Base-by-base conservation (phyloP, 73 alveolate species). In the Paramecium caudatum region DNA sequence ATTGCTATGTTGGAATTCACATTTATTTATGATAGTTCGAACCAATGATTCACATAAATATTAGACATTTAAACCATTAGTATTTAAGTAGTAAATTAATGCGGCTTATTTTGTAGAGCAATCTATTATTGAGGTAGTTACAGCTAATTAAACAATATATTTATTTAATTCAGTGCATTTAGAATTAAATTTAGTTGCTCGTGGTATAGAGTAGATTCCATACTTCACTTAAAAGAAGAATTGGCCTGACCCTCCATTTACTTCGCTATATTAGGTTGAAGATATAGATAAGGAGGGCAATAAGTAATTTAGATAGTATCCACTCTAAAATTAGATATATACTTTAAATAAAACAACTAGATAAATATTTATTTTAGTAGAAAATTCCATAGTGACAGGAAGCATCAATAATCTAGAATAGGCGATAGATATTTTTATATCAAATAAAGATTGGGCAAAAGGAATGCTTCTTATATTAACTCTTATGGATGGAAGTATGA, bases 391-490 rank as follows among this genome's bases (percentile, higher is more conserved):
- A 9, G 47, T 41, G 0, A 74, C 4, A 3, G 68, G 68, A 4
- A 74, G 55, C 43, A 41, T 74, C 13, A 74, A 74, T 17, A 41
- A 37, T 74, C 43, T 37, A 10, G 88, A 74, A 45, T 41, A 37
- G 32, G 25, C 88, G 36, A 43, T 74, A 41, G 88, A 74, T 74
- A 41, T 74, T 16, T 45, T 37, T 16, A 74, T 74, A 3, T 74
- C 6, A 5, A 74, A 74, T 74, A 74, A 74, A 43, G 88, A 74
- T 41, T 74, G 88, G 88, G 43, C 88, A 8, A 74, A 74, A 8
- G 88, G 55, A 12, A 74, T 74, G 88, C 17, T 37, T 17, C 43
- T 74, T 8, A 43, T 74, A 34, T 15, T 74, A 1, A 27, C 55
- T 74, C 15, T 74, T 5, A 65, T 33, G 83, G 83, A 65, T 13